These are phyloP conservation scores for Phytophthora fragariaefolia DNA, from an alignment of 352 stramenopile genomes.

Conservation along the genomic window DNA sequence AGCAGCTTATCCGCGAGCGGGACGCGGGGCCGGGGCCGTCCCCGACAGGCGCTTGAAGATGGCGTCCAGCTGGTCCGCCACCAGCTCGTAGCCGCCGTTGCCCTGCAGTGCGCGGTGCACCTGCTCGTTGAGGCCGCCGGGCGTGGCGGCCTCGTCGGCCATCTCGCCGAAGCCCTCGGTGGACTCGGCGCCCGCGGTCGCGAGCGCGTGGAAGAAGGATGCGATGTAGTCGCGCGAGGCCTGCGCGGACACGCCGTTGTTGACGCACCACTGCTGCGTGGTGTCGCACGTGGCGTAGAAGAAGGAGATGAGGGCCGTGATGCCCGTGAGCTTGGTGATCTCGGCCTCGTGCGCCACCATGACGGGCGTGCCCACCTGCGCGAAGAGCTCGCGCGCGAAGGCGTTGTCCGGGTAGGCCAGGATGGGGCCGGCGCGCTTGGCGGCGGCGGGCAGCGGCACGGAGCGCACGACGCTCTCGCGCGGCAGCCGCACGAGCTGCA, in stretches of 20 bases:
- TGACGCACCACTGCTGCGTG: conserved; percentile 87
- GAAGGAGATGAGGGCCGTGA: conserved; percentile 87
- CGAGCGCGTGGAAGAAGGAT: conserved; percentile 86
- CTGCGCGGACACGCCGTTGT: conserved; percentile 82
- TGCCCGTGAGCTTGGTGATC: conserved; percentile 87
- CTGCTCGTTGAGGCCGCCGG: conserved; percentile 86
- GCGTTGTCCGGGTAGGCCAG: conserved; percentile 80
- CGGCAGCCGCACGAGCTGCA: conserved; percentile 72
- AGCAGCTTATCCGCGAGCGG: conserved; percentile 43
- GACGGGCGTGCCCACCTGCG: conserved; percentile 82
- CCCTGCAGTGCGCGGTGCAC: conserved; percentile 73
- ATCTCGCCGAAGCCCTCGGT: conserved; percentile 83
- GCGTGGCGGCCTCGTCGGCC: conserved; percentile 82
- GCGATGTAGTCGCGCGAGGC: conserved; percentile 82
- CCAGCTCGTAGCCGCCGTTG: conserved; percentile 79
- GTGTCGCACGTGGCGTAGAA: conserved; percentile 89
- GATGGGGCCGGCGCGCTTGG: conserved; percentile 82
- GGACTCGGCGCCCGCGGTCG: conserved; percentile 73
- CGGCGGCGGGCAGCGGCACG: conserved; percentile 73
- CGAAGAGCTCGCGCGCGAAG: conserved; percentile 70
- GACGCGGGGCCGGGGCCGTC: conserved; percentile 62
- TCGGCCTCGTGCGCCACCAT: conserved; percentile 81
- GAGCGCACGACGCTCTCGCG: conserved; percentile 79
- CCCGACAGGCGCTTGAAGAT: conserved; percentile 86
- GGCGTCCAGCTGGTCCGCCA: conserved; percentile 81